Percentiles rank a stretch among this genome's conserved stretches.
These are phyloP conservation scores for Annulohypoxylon truncatum DNA, from an alignment of 2,329 filamentous ascomycete species.

Conservation along the genomic window DNA sequence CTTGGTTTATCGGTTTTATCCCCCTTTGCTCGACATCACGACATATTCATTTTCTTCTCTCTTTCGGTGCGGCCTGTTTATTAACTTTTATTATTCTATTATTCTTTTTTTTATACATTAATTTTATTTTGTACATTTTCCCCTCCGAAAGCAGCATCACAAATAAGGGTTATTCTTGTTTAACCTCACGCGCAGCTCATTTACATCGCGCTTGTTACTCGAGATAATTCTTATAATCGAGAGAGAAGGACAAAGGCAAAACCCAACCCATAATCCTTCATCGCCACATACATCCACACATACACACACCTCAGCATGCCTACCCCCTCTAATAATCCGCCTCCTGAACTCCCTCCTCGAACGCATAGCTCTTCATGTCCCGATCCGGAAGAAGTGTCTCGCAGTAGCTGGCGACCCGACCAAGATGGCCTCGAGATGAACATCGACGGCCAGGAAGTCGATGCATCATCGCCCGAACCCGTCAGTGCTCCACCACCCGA, in stretches of 20 bases:
- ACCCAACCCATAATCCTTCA: neutral
- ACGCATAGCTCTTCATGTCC: conserved; percentile 50
- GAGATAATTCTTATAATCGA: conserved; percentile 1
- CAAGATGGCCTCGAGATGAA: conserved; percentile 47
- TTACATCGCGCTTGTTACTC: conserved; percentile 14
- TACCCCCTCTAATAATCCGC: conserved; percentile 48
- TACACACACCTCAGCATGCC: conserved; percentile 43
- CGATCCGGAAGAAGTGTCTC: conserved; percentile 47
- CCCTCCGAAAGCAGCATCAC: neutral
- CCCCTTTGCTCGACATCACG: conserved; percentile 27
- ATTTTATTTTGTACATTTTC: conserved; percentile 30
- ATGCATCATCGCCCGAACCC: conserved; percentile 42
- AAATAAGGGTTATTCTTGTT: conserved; percentile 9
- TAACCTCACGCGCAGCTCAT: conserved; percentile 18
- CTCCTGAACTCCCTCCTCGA: conserved; percentile 46
- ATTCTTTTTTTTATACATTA: conserved; percentile 14
- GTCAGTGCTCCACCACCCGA: conserved; percentile 39
- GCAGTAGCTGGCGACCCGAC: conserved; percentile 44
- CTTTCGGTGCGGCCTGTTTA: conserved; percentile 25
- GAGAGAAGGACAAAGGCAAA: conserved; percentile 11
- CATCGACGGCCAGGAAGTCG: conserved; percentile 41
- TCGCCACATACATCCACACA: neutral
- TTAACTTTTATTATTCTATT: conserved; percentile 9
- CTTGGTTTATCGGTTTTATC: neutral
- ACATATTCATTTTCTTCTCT: conserved; percentile 19